phyloP scores from a whole-genome alignment of 2,329 filamentous ascomycete species.

The Xylaria sp. region DNA sequence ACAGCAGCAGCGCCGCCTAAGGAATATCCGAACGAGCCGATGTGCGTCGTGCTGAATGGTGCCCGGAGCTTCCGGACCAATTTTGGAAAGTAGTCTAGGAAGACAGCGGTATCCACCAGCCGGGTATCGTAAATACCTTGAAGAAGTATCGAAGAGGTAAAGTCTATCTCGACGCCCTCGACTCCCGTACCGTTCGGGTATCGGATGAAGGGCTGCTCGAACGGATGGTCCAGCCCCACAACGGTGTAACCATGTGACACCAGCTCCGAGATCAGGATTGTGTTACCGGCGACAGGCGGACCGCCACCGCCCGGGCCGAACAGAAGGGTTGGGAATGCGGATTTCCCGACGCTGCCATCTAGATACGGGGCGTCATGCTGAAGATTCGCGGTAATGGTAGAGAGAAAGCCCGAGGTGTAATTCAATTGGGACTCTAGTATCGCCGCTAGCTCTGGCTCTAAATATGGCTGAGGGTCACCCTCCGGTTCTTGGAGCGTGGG shows the following conservation, averaged over 20 bases:
- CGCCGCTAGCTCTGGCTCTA: neutral
- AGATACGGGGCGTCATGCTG: neutral
- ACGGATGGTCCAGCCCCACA: neutral
- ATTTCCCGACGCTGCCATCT: neutral
- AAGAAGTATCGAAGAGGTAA: neutral
- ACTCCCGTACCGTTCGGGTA: neutral
- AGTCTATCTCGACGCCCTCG: neutral
- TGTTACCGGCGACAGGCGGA: neutral
- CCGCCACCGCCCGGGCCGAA: neutral
- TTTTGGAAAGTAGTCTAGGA: neutral
- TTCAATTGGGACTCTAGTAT: neutral
- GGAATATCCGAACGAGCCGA: conserved; percentile 40
- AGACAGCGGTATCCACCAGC: neutral
- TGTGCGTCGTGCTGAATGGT: conserved; percentile 18
- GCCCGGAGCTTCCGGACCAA: neutral
- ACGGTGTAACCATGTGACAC: neutral
- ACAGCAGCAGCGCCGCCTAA: conserved; percentile 40
- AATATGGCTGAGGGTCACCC: neutral
- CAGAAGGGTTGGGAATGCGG: neutral
- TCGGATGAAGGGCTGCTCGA: neutral
- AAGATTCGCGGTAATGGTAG: neutral
- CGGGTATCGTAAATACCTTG: neutral
- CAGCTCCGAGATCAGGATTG: neutral
- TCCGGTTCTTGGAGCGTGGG: neutral
- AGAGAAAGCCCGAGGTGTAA: neutral